Evolutionary conservation across 2,329 filamentous ascomycete genomes (phyloP), one percentile per base, ranked within the genome.

Genomic region (Apiospora aurea): DNA sequence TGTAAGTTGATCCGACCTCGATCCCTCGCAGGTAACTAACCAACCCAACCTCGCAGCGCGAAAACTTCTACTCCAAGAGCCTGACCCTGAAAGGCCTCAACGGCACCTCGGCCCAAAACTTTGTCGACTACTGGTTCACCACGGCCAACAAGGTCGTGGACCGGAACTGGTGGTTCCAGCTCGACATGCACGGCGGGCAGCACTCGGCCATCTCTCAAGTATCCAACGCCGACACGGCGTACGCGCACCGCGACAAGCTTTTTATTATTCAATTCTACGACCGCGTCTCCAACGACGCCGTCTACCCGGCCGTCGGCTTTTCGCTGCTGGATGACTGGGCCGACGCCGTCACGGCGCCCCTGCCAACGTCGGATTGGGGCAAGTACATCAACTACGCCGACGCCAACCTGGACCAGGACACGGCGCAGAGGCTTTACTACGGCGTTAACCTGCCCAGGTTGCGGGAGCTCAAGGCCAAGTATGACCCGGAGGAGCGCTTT

Each of bases 331-430:
- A 80, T 64, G 76, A 74, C 69, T 80, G 78, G 79, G 75, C 76
- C 8, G 69, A 74, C 41, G 72, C 74, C n/a, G 77, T 76, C 41
- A 77, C 74, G 18, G 71, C 73, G 46, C 71, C 77, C 43, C 44
- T 80, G 16, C 44, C 72, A 2, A 51, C 71, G 10, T 71, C 73
- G 0, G 78, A 79, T 70, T 77, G 76, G 74, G 79, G 79, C 69
- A 79, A n/a, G 77, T 89, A 89, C 74, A 80, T 86, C 75, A 89
- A 89, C 81, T 89, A 89, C 69, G 83, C 86, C 7, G 87, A 89
- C 75, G 83, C 86, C 0, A 82, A 79, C 67, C 80, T 88, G 72
- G 81, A 82, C 76, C 81, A 83, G n/a, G 81, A 81, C 2, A 81
- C 81, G 24, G 87, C 87, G 2, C 84, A 87, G 73, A 76, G 84